Conservation (phyloP, 306 rosid genomes). For the Cucurbita argyrosperma region DNA sequence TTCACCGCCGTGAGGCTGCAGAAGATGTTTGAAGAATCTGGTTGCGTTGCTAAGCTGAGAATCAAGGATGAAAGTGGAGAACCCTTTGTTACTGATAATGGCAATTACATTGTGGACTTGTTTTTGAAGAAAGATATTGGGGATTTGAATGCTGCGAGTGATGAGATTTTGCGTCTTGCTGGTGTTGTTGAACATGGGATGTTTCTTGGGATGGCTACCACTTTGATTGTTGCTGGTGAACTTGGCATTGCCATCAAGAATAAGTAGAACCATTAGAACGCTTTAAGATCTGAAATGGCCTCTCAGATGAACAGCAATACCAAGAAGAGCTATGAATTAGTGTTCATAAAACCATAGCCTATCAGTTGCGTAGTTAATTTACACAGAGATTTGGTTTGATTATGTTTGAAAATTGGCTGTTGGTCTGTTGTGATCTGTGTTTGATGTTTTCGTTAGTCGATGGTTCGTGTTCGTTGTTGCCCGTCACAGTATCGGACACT, state of each 20-base stretch:
- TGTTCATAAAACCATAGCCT: not conserved
- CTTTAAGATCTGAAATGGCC: no score
- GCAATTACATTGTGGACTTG: slow-evolving; percentile 62
- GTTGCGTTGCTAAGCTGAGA: slow-evolving; percentile 56
- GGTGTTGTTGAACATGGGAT: slow-evolving; percentile 94
- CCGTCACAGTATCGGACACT: no score
- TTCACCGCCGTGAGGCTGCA: slow-evolving; percentile 43
- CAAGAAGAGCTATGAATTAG: not conserved
- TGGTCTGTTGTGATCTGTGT: no score
- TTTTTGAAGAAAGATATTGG: slow-evolving; percentile 54
- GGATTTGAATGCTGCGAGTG: slow-evolving; percentile 66
- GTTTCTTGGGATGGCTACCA: slow-evolving; percentile 78
- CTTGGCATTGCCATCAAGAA: slow-evolving; percentile 54
- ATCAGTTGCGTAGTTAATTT: no score
- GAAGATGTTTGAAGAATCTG: slow-evolving; percentile 32
- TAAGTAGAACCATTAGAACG: slow-evolving; percentile 13
- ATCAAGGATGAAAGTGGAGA: slow-evolving; percentile 23
- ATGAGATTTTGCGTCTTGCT: slow-evolving; percentile 46
- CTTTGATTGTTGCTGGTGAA: slow-evolving; percentile 78
- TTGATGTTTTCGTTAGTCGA: no score
- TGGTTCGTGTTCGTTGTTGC: no score
- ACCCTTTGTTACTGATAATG: slow-evolving; percentile 63
- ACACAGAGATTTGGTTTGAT: no score
- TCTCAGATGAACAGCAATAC: slow-evolving; percentile 3
- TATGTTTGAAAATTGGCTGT: no score